Base-by-base conservation (phyloP, 495 filamentous ascomycete genomes). In the Xylaria cubensis region DNA sequence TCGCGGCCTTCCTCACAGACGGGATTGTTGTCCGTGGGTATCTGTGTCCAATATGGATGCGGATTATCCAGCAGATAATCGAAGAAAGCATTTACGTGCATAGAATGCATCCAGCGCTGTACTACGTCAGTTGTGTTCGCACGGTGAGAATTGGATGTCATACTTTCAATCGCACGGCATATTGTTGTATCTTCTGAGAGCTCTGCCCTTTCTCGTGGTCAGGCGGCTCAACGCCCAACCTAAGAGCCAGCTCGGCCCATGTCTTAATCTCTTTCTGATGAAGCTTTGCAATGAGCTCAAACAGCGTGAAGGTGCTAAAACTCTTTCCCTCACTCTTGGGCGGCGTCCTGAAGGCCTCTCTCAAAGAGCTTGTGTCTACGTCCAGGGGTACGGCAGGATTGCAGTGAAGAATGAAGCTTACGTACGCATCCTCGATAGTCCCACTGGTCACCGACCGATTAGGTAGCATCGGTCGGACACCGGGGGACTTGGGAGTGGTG, bases 81-180 rank as follows among this genome's bases (percentile, higher is more conserved):
- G 79, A 98, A 98, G 79, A 98, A 99, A 21, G 95, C 93, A 85
- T 98, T 94, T 26, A 99, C 89, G 78, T 98, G 96, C 93, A 97
- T 97, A 0, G 96, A 95, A 77, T 93, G 94, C 93, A 99, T 96
- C 96, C 96, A 99, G 70, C 96, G 89, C 92, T 97, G 70, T 44
- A 55, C 69, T 39, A 70, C 64, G 72, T 72, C 32, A 79, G 71
- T 67, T 51, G 70, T 19, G 69, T 53, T 50, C 32, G 24, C 13
- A 53, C 17, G 48, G 69, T 42, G 70, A 58, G 51, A 17, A 56
- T 15, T n/a, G 56, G 48, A 67, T 26, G 10, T 78, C 84, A 71
- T 84, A 95, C 94, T 89, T 98, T 98, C 55, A 98, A 83, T 64
- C 96, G 86, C 44, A 98, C 96, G 63, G 94, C 94, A 83, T 99